Evolutionary conservation across 2,329 filamentous ascomycete species (phyloP).

Genomic region (Bipolaris sorokiniana): DNA sequence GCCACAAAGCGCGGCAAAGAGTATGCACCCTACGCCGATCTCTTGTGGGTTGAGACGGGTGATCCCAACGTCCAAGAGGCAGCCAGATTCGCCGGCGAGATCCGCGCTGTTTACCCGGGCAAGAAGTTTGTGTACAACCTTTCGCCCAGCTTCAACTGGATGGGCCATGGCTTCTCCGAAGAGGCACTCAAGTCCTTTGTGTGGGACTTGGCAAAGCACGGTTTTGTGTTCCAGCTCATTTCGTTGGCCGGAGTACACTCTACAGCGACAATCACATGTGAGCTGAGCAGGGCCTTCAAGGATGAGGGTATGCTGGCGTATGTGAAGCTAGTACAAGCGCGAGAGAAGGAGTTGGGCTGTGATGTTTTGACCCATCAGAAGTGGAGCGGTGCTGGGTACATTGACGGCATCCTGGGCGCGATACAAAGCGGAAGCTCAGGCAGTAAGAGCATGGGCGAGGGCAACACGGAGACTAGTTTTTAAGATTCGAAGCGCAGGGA

Average conservation of each 20-base stretch:
- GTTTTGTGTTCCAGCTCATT: conserved; percentile 71
- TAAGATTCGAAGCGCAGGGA: background rate
- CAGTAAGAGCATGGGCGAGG: conserved; percentile 92
- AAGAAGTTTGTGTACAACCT: conserved; percentile 98
- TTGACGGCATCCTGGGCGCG: conserved; percentile 86
- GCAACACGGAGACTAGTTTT: conserved; percentile 75
- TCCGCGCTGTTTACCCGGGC: conserved; percentile 70
- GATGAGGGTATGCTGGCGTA: conserved; percentile 95
- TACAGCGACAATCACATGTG: conserved; percentile 68
- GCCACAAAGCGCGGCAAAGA: conserved; percentile 92
- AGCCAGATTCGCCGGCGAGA: conserved; percentile 74
- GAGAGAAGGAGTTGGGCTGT: conserved; percentile 88
- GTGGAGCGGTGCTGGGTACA: conserved; percentile 75
- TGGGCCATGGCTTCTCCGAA: conserved; percentile 88
- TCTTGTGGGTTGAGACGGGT: conserved; percentile 96
- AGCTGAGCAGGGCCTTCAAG: conserved; percentile 83
- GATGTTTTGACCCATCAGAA: conserved; percentile 97
- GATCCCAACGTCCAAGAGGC: conserved; percentile 84
- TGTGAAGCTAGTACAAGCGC: conserved; percentile 87
- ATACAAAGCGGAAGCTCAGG: conserved; percentile 91
- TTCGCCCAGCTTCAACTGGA: conserved; percentile 98
- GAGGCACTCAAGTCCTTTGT: conserved; percentile 87
- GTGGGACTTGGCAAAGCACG: conserved; percentile 92
- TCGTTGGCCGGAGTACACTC: conserved; percentile 69
- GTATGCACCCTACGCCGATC: conserved; percentile 90